Percentiles rank a stretch among this genome's conserved stretches.
Conservation (phyloP, 371 early-diverging fungal genomes). For the Mortierella sp. region DNA sequence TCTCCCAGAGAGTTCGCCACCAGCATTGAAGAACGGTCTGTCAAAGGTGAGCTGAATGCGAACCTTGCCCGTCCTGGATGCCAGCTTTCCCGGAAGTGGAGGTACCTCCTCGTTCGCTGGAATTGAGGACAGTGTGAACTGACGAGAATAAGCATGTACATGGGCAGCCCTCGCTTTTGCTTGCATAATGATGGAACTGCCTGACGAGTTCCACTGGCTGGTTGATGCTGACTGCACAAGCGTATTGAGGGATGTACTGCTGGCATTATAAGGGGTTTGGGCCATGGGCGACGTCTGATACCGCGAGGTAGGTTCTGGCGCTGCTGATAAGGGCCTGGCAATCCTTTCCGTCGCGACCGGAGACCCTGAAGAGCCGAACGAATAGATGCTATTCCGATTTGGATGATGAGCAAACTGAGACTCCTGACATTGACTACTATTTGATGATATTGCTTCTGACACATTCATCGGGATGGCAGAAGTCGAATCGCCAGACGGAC, state of each 20-base stretch:
- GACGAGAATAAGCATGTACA: constrained; percentile 27
- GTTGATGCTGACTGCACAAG: constrained; percentile 9
- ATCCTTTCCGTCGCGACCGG: constrained; percentile 11
- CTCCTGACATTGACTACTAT: background rate
- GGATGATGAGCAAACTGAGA: background rate
- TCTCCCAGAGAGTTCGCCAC: constrained; percentile 48
- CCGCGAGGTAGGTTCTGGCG: constrained; percentile 4
- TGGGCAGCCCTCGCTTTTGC: constrained; percentile 13
- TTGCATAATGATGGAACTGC: background rate
- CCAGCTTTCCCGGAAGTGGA: constrained; percentile 36
- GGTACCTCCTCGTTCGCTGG: constrained; percentile 40
- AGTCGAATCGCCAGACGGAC: background rate
- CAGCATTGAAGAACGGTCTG: constrained; percentile 48
- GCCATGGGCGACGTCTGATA: background rate
- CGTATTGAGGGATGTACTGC: background rate
- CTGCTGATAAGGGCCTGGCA: constrained; percentile 1
- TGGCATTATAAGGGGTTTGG: background rate
- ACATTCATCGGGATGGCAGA: background rate
- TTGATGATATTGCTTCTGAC: background rate
- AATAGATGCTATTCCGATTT: constrained; percentile 11
- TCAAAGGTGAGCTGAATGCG: constrained; percentile 47
- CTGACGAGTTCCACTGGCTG: constrained; percentile 7
- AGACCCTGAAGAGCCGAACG: constrained; percentile 4
- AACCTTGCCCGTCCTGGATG: constrained; percentile 44
- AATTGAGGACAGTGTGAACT: constrained; percentile 36